Conservation (phyloP, 2,329 filamentous ascomycete genomes). For the Fusarium miscanthi region DNA sequence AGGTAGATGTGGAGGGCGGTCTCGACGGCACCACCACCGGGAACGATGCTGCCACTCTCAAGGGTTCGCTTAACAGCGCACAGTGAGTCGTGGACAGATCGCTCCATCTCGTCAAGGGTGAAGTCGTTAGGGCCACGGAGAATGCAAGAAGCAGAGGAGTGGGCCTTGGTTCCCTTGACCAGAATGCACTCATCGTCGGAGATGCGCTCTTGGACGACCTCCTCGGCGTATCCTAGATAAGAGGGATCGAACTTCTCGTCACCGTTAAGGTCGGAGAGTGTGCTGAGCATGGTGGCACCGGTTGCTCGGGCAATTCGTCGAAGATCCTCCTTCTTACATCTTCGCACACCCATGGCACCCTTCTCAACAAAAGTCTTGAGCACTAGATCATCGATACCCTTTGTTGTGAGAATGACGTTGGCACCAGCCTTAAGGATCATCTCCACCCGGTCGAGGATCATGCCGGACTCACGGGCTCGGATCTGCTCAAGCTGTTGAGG, state of each 20-base stretch:
- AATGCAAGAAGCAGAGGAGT: constrained; percentile 94
- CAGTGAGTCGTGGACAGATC: constrained; percentile 95
- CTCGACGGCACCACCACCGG: constrained; percentile 95
- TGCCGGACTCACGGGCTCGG: constrained; percentile 88
- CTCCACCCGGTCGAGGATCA: constrained; percentile 92
- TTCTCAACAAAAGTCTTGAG: constrained; percentile 95
- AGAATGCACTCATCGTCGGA: constrained; percentile 99
- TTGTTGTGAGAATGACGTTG: constrained; percentile 96
- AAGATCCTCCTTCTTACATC: constrained; percentile 99
- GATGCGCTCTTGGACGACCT: constrained; percentile 97
- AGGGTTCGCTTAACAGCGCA: constrained; percentile 97
- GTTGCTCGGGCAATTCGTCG: constrained; percentile 96
- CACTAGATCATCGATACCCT: constrained; percentile 97
- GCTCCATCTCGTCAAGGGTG: constrained; percentile 98
- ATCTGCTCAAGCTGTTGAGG: constrained; percentile 98
- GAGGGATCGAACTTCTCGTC: constrained; percentile 96
- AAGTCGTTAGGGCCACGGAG: constrained; percentile 96
- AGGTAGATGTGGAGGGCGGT: constrained; percentile 99
- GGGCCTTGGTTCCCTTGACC: constrained; percentile 93
- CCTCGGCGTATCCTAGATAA: constrained; percentile 89
- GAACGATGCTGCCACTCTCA: constrained; percentile 96
- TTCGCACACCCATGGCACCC: constrained; percentile 93
- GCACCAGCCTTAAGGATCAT: constrained; percentile 98
- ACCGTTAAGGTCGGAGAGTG: constrained; percentile 94
- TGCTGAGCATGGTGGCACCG: constrained; percentile 91